These are phyloP conservation scores for Triangularia setosa DNA, from an alignment of 2,329 filamentous ascomycete species.

Conservation along the genomic window DNA sequence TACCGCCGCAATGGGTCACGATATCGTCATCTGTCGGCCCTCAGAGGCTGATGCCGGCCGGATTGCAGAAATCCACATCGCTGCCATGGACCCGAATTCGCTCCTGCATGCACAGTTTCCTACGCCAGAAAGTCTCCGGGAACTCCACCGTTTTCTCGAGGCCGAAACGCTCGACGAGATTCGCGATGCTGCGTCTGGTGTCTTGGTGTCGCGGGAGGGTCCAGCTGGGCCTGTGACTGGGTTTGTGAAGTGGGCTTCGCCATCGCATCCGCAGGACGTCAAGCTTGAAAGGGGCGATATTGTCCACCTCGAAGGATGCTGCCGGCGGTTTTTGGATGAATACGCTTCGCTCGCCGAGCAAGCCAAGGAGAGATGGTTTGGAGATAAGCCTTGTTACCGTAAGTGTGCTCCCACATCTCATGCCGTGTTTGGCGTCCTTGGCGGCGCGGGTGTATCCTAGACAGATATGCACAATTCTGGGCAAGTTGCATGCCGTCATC, in stretches of 20 bases:
- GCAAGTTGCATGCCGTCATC: neutral
- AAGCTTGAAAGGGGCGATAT: constrained; percentile 26
- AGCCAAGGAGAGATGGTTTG: constrained; percentile 32
- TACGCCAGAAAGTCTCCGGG: constrained; percentile 28
- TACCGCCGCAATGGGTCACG: constrained; percentile 14
- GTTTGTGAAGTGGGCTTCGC: constrained; percentile 37
- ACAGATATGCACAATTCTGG: neutral
- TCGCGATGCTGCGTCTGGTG: constrained; percentile 26
- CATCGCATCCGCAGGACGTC: constrained; percentile 12
- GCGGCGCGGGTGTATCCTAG: neutral
- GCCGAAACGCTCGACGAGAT: constrained; percentile 32
- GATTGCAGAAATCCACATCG: constrained; percentile 34
- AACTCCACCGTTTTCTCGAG: constrained; percentile 31
- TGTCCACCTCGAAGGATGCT: constrained; percentile 27
- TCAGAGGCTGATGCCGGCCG: constrained; percentile 19
- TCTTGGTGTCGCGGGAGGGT: constrained; percentile 34
- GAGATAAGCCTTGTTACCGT: constrained; percentile 35
- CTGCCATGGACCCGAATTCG: constrained; percentile 38
- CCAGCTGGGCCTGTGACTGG: constrained; percentile 30
- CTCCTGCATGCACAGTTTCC: constrained; percentile 41
- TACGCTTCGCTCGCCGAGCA: constrained; percentile 31
- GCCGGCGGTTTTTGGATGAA: constrained; percentile 33
- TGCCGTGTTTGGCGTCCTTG: neutral
- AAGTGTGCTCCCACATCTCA: constrained; percentile 25
- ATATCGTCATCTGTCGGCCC: constrained; percentile 15